Evolutionary conservation across 2,329 filamentous ascomycete genomes (phyloP).

Genomic region (Calonectria pauciramosa): DNA sequence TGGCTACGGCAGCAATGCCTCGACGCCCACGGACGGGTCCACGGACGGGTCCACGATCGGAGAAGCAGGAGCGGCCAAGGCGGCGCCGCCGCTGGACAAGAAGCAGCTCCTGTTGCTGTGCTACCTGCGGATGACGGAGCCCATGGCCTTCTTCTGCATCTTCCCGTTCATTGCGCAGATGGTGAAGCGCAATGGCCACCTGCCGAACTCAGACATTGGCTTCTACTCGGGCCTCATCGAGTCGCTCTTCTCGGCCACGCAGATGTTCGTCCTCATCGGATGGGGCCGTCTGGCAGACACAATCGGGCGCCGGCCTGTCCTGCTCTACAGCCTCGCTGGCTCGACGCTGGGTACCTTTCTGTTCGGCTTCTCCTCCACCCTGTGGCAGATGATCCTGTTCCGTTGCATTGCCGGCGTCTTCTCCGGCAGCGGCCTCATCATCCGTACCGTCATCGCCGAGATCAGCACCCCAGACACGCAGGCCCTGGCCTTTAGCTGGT

Average conservation of each 20-base stretch:
- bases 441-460: slow-evolving; percentile 84
- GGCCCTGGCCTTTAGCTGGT: slow-evolving; percentile 81
- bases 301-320: slow-evolving; percentile 79
- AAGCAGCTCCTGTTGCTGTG: slow-evolving; percentile 81
- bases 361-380: slow-evolving; percentile 76
- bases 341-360: slow-evolving; percentile 71
- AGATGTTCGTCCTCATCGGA: slow-evolving; percentile 82
- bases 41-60: background rate
- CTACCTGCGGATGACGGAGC: slow-evolving; percentile 79
- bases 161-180: slow-evolving; percentile 86
- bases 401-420: slow-evolving; percentile 81
- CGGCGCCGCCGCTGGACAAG: slow-evolving; percentile 52
- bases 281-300: slow-evolving; percentile 77
- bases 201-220: slow-evolving; percentile 77
- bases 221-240: slow-evolving; percentile 86
- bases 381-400: slow-evolving; percentile 83
- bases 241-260: slow-evolving; percentile 79
- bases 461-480: slow-evolving; percentile 78
- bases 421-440: slow-evolving; percentile 79
- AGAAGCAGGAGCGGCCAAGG: slow-evolving; percentile 7
- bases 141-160: slow-evolving; percentile 86
- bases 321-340: slow-evolving; percentile 76
- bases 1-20: slow-evolving; percentile 28
- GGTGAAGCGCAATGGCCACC: slow-evolving; percentile 75
- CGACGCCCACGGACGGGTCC: slow-evolving; percentile 2